These are phyloP conservation scores for Tylopilus intermedius DNA, from an alignment of 768 basidiomycete genomes.

Conservation along the genomic window DNA sequence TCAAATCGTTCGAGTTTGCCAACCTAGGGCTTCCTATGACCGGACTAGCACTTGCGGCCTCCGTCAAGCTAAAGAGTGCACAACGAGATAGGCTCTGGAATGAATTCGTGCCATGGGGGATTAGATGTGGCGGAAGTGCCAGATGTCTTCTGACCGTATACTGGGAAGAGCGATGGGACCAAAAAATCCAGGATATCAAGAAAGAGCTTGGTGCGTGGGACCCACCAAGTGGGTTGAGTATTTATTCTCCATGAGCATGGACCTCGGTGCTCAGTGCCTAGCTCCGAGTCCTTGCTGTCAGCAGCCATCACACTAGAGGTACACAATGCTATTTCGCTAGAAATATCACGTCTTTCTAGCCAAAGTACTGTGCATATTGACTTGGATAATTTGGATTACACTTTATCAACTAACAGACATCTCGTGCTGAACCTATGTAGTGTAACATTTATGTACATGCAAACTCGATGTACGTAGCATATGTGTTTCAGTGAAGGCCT, in stretches of 20 bases:
- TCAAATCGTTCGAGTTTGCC: constrained; percentile 92
- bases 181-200: constrained; percentile 77
- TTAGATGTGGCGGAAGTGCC: constrained; percentile 73
- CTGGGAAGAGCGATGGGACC: constrained; percentile 94
- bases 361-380: not conserved
- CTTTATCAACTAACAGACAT: too few relatives aligned
- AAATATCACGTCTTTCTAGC: too few relatives aligned
- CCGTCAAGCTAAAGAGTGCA: constrained; percentile 25
- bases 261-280: too few relatives aligned
- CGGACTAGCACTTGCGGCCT: constrained; percentile 63
- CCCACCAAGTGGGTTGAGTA: constrained; percentile 46
- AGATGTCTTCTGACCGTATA: constrained; percentile 83
- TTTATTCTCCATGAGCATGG: constrained; percentile 7
- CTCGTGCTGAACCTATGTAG: too few relatives aligned
- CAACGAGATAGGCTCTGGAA: constrained; percentile 57
- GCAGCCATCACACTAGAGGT: not conserved
- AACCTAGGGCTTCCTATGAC: constrained; percentile 91
- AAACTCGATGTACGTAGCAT: too few relatives aligned
- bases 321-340: too few relatives aligned
- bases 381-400: too few relatives aligned
- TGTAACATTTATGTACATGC: too few relatives aligned
- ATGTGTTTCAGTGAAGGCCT: too few relatives aligned
- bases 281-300: too few relatives aligned
- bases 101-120: constrained; percentile 91
- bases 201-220: constrained; percentile 81